phyloP scores from a whole-genome alignment of 768 basidiomycete genomes.

The Tylopilus intermedius region DNA sequence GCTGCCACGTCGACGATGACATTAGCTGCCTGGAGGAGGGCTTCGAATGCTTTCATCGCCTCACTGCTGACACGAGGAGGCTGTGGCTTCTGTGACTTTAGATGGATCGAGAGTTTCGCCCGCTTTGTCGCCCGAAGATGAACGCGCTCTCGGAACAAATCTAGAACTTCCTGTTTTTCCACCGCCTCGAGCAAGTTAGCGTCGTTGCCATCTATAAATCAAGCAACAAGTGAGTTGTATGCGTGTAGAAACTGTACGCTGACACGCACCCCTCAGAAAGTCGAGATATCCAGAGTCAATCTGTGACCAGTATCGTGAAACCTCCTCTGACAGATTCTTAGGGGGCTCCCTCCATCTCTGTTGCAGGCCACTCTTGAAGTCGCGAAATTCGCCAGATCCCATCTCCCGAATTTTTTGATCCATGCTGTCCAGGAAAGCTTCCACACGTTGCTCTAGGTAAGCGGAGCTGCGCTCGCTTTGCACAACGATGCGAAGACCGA shows the following conservation, averaged over 20 bases:
- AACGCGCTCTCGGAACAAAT: conserved; percentile 63
- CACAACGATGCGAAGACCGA: conserved; percentile 76
- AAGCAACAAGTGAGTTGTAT: not conserved
- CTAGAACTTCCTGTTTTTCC: conserved; percentile 69
- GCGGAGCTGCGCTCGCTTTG: conserved; percentile 81
- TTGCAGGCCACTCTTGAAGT: conserved; percentile 73
- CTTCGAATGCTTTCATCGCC: conserved; percentile 60
- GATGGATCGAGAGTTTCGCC: conserved; percentile 80
- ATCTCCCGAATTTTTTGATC: conserved; percentile 62
- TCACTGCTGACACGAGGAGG: conserved; percentile 58
- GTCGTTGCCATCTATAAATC: conserved; percentile 60
- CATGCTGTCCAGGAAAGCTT: conserved; percentile 80
- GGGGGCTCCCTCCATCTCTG: conserved; percentile 79
- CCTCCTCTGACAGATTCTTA: conserved; percentile 87
- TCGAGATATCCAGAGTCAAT: conserved; percentile 80
- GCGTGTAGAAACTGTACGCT: not conserved
- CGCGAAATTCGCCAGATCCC: conserved; percentile 64
- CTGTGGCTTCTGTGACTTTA: conserved; percentile 63
- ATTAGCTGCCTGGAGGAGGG: conserved; percentile 42
- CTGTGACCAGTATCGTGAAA: conserved; percentile 58
- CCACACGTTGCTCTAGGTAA: conserved; percentile 83
- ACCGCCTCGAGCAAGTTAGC: conserved; percentile 57
- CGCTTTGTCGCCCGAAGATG: conserved; percentile 66
- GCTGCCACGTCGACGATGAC: conserved; percentile 47
- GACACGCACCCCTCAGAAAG: conserved; percentile 72